Evolutionary conservation across 1,139 yeast species (phyloP).

Genomic region (Scheffersomyces insectosa): DNA sequence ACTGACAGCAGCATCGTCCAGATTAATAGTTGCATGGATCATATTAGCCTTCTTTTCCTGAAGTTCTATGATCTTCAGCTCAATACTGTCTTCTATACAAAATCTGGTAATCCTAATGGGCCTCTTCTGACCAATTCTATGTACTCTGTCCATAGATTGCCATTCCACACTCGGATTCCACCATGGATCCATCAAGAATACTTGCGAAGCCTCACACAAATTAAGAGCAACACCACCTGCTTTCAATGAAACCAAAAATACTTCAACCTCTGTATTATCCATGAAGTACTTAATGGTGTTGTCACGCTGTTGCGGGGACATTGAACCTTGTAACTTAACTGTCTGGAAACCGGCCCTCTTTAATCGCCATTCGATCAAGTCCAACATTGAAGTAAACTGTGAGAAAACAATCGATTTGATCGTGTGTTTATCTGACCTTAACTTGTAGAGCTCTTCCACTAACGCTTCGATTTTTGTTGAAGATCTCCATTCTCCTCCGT

Average conservation of each 20-base stretch:
- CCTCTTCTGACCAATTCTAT: conserved; percentile 92
- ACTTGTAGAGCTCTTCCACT: conserved; percentile 85
- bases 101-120: conserved; percentile 93
- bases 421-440: conserved; percentile 83
- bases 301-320: conserved; percentile 95
- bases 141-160: conserved; percentile 98
- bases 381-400: conserved; percentile 95
- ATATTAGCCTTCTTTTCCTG: conserved; percentile 97
- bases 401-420: conserved; percentile 95
- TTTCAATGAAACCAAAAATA: conserved; percentile 87
- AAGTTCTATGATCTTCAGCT: conserved; percentile 88
- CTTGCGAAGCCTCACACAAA: conserved; percentile 95
- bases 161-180: conserved; percentile 99
- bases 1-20: conserved; percentile 87
- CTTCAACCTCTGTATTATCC: conserved; percentile 91
- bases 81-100: conserved; percentile 95
- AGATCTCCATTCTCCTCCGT: conserved; percentile 82
- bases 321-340: conserved; percentile 90
- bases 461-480: conserved; percentile 96
- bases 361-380: conserved; percentile 91
- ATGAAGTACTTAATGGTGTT: conserved; percentile 86
- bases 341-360: conserved; percentile 93
- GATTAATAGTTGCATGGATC: conserved; percentile 94
- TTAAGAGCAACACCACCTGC: conserved; percentile 99
- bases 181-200: conserved; percentile 95